Base-by-base conservation (phyloP, 257 asterid species). In the Verbascum thapsus region DNA sequence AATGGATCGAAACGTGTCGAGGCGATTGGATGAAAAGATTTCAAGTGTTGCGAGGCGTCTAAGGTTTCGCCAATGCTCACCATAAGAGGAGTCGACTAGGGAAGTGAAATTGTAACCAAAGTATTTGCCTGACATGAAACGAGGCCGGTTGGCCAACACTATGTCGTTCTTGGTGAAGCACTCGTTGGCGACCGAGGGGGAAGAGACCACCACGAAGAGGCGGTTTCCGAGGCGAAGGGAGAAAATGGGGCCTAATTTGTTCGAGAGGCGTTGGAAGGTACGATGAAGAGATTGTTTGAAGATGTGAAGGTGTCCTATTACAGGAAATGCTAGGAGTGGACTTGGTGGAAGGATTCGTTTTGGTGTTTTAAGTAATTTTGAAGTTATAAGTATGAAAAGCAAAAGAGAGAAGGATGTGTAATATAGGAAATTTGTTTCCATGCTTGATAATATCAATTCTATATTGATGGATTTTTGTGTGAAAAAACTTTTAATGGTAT, bases 31-130 rank as follows among this genome's bases (percentile, higher is more conserved):
- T 6, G 86, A 79, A 61, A 84, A 77, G 1, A 81, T 70, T 45
- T 85, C 86, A 4, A 71, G 41, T 1, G 86, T 30, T 6, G 76
- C 58, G 0, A 86, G 52, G 12, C 86, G 83, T 8, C 88, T 73
- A 34, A 86, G 84, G 65, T 75, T 71, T 47, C 88, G 86, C 90
- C 95, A 83, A 35, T 76, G 74, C 26, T 83, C 85, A 5, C 95
- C 94, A 34, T 81, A 81, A 3, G 88, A 70, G n/a, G 81, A 18
- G 22, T 22, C 65, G 1, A 1, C 41, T 0, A 86, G 8, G 49
- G 68, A 45, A 32, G 81, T 70, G 58, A 64, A 48, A 61, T 81
- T 68, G 64, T 83, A 84, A 63, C 88, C 89, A 12, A 84, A 5
- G 75, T 78, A 76, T 6, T 81, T 80, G 6, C 67, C 81, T 0